Evolutionary conservation across 1,284 basidiomycete species (phyloP).

Genomic region (Apiotrichum veenhuisii): DNA sequence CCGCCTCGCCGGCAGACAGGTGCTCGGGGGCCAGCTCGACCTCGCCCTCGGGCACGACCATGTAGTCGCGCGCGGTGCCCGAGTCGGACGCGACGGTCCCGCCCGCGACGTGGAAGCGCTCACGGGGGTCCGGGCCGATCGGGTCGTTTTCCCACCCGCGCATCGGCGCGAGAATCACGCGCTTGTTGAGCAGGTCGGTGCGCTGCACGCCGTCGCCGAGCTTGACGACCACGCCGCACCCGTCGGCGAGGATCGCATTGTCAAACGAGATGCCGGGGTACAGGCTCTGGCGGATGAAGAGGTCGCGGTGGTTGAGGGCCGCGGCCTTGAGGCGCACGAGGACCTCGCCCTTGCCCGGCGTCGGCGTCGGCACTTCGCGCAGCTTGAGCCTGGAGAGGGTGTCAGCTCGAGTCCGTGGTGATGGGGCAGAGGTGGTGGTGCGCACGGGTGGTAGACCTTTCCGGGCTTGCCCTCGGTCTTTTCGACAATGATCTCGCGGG

Average conservation of each 20-base stretch:
- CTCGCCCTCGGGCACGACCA: conserved; percentile 10
- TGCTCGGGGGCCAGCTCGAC: conserved; percentile 18
- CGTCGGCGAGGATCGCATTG: conserved; percentile 14
- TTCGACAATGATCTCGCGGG: conserved; percentile 17
- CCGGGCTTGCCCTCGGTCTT: conserved; percentile 20
- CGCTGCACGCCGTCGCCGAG: conserved; percentile 7
- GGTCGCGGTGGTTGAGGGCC: conserved; percentile 23
- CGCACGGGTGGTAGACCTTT: conserved; percentile 22
- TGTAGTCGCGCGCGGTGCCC: conserved; percentile 17
- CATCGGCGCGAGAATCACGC: conserved; percentile 11
- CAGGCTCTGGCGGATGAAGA: conserved; percentile 19
- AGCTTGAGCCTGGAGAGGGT: conserved; percentile 9
- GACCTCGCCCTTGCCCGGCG: conserved; percentile 9
- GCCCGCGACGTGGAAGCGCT: conserved; percentile 18
- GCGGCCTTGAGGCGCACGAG: conserved; percentile 13
- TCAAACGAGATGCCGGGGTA: conserved; percentile 17
- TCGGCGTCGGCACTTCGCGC: conserved; percentile 12
- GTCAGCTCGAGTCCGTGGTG: too few relatives aligned
- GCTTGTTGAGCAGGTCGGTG: background rate
- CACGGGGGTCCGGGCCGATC: conserved; percentile 7
- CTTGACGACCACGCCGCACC: conserved; percentile 11
- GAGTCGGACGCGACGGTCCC: conserved; percentile 13
- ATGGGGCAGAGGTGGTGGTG: too few relatives aligned
- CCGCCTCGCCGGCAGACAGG: conserved; percentile 10
- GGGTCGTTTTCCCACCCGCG: conserved; percentile 18